A percentile compares a stretch with the other conserved stretches of the same genome.
Evolutionary conservation across 2,329 filamentous ascomycete species (phyloP).

Genomic region (Fusarium mexicanum): DNA sequence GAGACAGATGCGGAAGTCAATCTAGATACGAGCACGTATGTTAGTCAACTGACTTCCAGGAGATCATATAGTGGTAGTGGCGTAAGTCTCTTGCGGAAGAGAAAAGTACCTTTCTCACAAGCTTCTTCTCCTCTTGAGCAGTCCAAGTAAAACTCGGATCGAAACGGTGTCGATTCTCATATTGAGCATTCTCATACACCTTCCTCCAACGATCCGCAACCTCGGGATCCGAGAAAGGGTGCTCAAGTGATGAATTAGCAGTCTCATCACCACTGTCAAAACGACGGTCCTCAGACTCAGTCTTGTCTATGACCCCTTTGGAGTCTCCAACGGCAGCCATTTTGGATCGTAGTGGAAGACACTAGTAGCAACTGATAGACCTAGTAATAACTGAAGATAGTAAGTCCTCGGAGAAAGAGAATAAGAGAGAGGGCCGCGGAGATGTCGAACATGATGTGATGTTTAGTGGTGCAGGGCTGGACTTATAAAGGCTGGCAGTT

Average conservation of each 20-base stretch:
- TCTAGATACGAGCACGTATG: conserved; percentile 39
- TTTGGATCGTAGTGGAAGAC: not conserved
- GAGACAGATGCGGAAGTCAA: conserved; percentile 56
- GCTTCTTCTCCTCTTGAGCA: conserved; percentile 57
- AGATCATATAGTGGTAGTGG: rapidly evolving
- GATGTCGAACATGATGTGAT: conserved; percentile 11
- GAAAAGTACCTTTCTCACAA: conserved; percentile 54
- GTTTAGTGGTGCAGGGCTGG: conserved; percentile 17
- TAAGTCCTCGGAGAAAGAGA: conserved; percentile 14
- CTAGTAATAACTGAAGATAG: not conserved
- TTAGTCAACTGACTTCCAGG: conserved; percentile 5
- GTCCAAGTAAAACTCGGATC: conserved; percentile 58
- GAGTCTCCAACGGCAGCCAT: conserved; percentile 26
- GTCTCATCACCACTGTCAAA: conserved; percentile 38
- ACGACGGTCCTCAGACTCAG: conserved; percentile 17
- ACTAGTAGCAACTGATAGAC: not conserved
- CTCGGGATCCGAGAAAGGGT: conserved; percentile 60
- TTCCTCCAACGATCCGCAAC: conserved; percentile 63
- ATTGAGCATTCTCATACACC: conserved; percentile 64
- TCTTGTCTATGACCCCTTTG: conserved; percentile 22
- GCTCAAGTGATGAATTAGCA: conserved; percentile 42
- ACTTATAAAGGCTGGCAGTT: conserved; percentile 36
- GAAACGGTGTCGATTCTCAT: conserved; percentile 70
- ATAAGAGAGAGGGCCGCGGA: conserved; percentile 19
- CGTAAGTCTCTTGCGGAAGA: not conserved